These are phyloP conservation scores for Triangularia verruculosa DNA, from an alignment of 2,329 filamentous ascomycete species.

Conservation along the genomic window DNA sequence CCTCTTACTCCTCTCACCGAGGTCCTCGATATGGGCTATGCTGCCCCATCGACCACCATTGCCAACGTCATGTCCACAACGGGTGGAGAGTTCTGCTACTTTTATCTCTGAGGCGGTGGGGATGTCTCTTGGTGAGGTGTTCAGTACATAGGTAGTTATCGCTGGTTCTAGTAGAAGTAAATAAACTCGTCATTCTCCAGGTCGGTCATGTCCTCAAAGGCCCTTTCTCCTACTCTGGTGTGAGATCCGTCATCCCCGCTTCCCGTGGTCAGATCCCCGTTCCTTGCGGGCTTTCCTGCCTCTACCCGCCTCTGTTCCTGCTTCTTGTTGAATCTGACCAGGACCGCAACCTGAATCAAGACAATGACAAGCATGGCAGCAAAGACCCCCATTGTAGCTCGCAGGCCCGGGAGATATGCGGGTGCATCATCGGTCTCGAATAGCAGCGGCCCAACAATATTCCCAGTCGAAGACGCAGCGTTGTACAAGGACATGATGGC, in stretches of 20 bases:
- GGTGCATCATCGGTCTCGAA: conserved; percentile 59
- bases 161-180: conserved; percentile 56
- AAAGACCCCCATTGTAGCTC: conserved; percentile 53
- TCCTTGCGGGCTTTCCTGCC: conserved; percentile 58
- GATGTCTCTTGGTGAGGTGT: not conserved
- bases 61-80: conserved; percentile 32
- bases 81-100: conserved; percentile 31
- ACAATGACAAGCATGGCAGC: conserved; percentile 51
- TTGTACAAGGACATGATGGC: conserved; percentile 63
- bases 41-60: conserved; percentile 28
- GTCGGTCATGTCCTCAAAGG: conserved; percentile 61
- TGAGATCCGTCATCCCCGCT: conserved; percentile 39
- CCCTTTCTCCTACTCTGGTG: conserved; percentile 42
- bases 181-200: conserved; percentile 66
- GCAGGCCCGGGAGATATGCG: conserved; percentile 55
- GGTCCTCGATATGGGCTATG: conserved; percentile 33
- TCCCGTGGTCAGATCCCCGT: conserved; percentile 60
- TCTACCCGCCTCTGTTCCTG: conserved; percentile 53
- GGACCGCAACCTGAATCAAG: conserved; percentile 51
- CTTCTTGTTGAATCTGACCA: conserved; percentile 55
- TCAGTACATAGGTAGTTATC: not conserved
- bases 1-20: conserved; percentile 27
- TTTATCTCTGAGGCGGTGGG: conserved; percentile 26
- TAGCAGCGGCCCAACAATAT: conserved; percentile 64
- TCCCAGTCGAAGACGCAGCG: conserved; percentile 59